Evolutionary conservation across 371 early-diverging fungal species (phyloP), one percentile per base, ranked within the genome.

Genomic region (Neoconidiobolus thromboides): DNA sequence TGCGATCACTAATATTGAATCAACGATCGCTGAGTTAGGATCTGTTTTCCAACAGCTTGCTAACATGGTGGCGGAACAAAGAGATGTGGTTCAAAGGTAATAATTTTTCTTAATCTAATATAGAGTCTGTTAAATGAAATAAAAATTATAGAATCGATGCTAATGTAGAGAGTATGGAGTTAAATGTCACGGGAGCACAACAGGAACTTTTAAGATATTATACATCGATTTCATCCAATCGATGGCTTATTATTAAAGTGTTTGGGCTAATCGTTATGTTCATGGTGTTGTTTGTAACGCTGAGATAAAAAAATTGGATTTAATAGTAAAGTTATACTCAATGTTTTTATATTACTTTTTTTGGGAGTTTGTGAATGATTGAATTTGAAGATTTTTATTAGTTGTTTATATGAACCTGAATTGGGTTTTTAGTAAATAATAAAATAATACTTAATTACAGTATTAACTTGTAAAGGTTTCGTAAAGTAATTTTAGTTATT

Each of bases 1-100:
- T 1, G 96, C 98, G 1, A 94, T 97, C 58, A 88, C 89, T 63
- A 82, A 87, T 12, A 95, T 97, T 58, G 98, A 97, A 62, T 83
- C 89, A 7, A 97, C 98, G 0, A 91, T 97, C 60, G 87, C 91
- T 0, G 98, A 97, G 67, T 77, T 97, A n/a, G 98, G 96, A 10
- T 80, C 84, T 55, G 93, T 96, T 37, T 97, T 93, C 69, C 91
- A 88, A 65, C 89, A 94, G 61, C 72, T 97, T 60, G 91, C 94
- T 0, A 78, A 81, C 7, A 87, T 97, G 83, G 87, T 97, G 2
- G 86, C 93, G 1, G 91, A 87, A 61, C 98, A 97, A 66, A 76
- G 96, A 36, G 96, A 97, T 55, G 84, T 85, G 51, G 89, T 97
- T 38, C 93, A 91, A 70, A 70, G 90, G 80, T 81, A 73, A 59